These are phyloP conservation scores for Oropetium thomaeum DNA, from an alignment of 176 grass and related monocot species.

Conservation along the genomic window DNA sequence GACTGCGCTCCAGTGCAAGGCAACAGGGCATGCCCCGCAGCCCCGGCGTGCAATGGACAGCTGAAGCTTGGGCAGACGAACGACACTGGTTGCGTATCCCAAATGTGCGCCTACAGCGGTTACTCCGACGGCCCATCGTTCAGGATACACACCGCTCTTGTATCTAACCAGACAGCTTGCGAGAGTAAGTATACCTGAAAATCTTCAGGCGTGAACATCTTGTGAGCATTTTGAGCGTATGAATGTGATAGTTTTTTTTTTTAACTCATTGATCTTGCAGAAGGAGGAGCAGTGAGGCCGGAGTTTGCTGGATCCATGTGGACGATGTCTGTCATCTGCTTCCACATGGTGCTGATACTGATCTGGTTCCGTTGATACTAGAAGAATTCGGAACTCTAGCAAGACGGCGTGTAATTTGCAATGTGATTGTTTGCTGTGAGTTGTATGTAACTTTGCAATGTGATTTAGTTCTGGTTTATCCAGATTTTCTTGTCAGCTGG, in stretches of 20 bases:
- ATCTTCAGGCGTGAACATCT: background rate
- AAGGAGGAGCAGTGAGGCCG: constrained; percentile 23
- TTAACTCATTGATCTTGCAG: constrained; percentile 41
- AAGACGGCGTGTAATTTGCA: background rate
- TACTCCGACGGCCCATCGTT: constrained; percentile 39
- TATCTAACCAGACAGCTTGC: constrained; percentile 32
- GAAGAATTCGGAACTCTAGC: background rate
- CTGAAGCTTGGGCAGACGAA: constrained; percentile 34
- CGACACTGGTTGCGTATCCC: constrained; percentile 26
- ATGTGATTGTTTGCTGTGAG: constrained; percentile 6
- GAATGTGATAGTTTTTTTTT: constrained; percentile 1
- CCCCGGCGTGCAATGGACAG: background rate
- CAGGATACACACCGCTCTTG: constrained; percentile 22
- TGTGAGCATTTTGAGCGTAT: background rate
- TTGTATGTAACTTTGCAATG: background rate
- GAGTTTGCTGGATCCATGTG: constrained; percentile 24
- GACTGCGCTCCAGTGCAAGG: constrained; percentile 24
- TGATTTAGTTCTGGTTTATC: constrained; percentile 3
- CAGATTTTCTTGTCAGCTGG: background rate
- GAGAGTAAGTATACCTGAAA: constrained; percentile 42
- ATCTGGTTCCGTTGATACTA: constrained; percentile 44
- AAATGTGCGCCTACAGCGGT: constrained; percentile 48
- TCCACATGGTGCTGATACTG: constrained; percentile 46
- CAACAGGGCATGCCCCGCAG: constrained; percentile 2
- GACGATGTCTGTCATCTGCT: constrained; percentile 32